These are phyloP conservation scores for Eremothecium cymbalariae DNA, from an alignment of 1,139 yeast genomes.

Conservation along the genomic window DNA sequence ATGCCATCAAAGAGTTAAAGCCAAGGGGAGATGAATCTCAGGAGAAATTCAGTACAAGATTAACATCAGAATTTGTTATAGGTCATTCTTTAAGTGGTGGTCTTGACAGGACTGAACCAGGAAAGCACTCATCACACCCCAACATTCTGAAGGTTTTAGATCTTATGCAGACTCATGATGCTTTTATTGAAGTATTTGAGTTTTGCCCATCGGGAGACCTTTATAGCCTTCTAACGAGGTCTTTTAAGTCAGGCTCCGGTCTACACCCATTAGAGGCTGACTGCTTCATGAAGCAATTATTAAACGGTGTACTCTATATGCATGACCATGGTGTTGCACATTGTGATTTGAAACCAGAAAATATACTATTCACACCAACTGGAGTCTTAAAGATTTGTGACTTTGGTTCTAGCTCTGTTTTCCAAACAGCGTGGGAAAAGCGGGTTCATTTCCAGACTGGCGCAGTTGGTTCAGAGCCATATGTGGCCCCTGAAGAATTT, in stretches of 20 bases:
- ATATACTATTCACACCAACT: slow-evolving; percentile 43
- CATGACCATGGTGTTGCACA: slow-evolving; percentile 72
- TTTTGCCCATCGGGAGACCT: slow-evolving; percentile 70
- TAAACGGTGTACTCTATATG: slow-evolving; percentile 58
- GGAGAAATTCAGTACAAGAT: slow-evolving; percentile 55
- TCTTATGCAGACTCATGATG: slow-evolving; percentile 50
- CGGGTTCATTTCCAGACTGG: slow-evolving; percentile 46
- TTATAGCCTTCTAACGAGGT: slow-evolving; percentile 38
- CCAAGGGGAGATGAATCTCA: slow-evolving; percentile 42
- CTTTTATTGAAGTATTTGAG: slow-evolving; percentile 72
- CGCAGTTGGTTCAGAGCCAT: slow-evolving; percentile 69
- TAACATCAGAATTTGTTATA: slow-evolving; percentile 70
- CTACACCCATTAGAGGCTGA: slow-evolving; percentile 53
- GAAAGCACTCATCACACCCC: slow-evolving; percentile 33
- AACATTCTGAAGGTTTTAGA: slow-evolving; percentile 65
- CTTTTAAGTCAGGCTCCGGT: slow-evolving; percentile 30
- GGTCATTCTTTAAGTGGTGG: slow-evolving; percentile 54
- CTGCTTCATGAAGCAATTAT: slow-evolving; percentile 60
- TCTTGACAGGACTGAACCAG: slow-evolving; percentile 15
- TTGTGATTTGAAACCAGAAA: slow-evolving; percentile 66
- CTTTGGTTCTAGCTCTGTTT: slow-evolving; percentile 73
- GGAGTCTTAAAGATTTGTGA: slow-evolving; percentile 55
- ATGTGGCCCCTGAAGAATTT: slow-evolving; percentile 67
- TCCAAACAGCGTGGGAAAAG: slow-evolving; percentile 62
- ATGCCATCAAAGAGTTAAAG: slow-evolving; percentile 68